A percentile compares a stretch with the other conserved stretches of the same genome.
Evolutionary conservation across 441 rosid genomes (phyloP).

Genomic region (Syzygium syzygioides): DNA sequence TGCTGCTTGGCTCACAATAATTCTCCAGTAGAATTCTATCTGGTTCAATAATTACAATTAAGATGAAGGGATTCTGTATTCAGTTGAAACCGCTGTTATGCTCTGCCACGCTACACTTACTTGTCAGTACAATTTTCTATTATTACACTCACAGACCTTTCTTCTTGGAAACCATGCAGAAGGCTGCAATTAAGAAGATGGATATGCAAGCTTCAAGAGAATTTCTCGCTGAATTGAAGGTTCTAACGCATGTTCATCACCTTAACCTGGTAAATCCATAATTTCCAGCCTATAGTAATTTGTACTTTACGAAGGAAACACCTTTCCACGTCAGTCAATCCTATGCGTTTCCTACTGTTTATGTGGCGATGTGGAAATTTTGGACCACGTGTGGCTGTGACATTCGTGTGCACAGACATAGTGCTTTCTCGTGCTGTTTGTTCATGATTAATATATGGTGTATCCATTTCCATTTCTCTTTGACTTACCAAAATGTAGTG

Average conservation of each 20-base stretch:
- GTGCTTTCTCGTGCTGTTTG: background rate
- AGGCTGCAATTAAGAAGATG: conserved; percentile 99
- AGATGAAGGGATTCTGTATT: background rate
- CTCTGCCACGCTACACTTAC: background rate
- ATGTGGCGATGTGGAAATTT: background rate
- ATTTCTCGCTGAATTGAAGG: conserved; percentile 91
- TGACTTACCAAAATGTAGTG: background rate
- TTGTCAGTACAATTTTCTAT: background rate
- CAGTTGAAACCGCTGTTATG: background rate
- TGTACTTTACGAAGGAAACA: background rate
- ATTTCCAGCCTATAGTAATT: background rate
- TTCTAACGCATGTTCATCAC: conserved; percentile 91
- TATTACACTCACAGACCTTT: background rate
- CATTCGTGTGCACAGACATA: background rate
- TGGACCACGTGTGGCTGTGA: background rate
- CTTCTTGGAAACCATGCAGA: conserved; percentile 35
- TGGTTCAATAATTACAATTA: background rate
- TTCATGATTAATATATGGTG: background rate
- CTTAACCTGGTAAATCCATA: conserved; percentile 69
- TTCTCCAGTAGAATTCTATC: background rate
- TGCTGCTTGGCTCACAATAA: background rate
- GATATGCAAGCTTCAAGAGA: conserved; percentile 94
- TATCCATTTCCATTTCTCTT: background rate
- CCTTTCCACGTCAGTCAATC: background rate
- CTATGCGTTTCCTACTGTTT: background rate